These are phyloP conservation scores for Clavispora fructus DNA, from an alignment of 805 yeast genomes.

Conservation along the genomic window DNA sequence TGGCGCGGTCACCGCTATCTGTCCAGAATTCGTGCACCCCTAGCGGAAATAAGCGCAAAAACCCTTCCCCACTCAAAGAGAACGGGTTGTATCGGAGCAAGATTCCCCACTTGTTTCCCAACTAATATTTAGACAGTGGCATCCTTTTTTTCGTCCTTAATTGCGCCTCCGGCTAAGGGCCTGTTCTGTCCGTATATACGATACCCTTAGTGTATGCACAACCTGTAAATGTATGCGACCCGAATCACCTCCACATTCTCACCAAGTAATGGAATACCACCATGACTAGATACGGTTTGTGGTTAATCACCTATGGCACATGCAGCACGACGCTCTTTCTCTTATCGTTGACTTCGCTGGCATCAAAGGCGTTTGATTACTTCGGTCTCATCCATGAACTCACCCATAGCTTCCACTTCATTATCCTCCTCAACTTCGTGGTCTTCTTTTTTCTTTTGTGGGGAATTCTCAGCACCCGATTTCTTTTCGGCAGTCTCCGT, in stretches of 20 bases:
- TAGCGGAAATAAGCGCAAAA: constrained; percentile 4
- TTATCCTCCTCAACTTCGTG: constrained; percentile 14
- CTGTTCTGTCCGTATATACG: not conserved
- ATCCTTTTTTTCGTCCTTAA: too few species aligned
- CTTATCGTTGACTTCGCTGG: constrained; percentile 8
- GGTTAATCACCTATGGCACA: constrained; percentile 5
- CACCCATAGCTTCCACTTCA: constrained; percentile 10
- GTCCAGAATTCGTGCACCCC: not conserved
- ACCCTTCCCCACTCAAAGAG: constrained; percentile 7
- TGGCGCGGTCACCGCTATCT: not conserved
- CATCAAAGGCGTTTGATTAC: constrained; percentile 9
- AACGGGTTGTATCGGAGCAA: constrained; percentile 4
- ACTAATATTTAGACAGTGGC: not conserved
- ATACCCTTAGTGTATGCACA: not conserved
- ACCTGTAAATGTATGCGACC: not conserved
- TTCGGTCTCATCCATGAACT: constrained; percentile 13
- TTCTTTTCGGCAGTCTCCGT: constrained; percentile 72
- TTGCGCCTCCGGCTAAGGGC: too few species aligned
- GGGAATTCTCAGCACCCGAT: constrained; percentile 27
- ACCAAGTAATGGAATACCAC: not conserved
- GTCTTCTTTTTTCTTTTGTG: constrained; percentile 14
- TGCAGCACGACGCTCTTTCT: constrained; percentile 10
- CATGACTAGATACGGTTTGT: constrained; percentile 1
- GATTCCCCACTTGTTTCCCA: constrained; percentile 10
- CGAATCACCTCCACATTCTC: not conserved